These are phyloP conservation scores for Annulohypoxylon bovei DNA, from an alignment of 495 filamentous ascomycete species.

Conservation along the genomic window DNA sequence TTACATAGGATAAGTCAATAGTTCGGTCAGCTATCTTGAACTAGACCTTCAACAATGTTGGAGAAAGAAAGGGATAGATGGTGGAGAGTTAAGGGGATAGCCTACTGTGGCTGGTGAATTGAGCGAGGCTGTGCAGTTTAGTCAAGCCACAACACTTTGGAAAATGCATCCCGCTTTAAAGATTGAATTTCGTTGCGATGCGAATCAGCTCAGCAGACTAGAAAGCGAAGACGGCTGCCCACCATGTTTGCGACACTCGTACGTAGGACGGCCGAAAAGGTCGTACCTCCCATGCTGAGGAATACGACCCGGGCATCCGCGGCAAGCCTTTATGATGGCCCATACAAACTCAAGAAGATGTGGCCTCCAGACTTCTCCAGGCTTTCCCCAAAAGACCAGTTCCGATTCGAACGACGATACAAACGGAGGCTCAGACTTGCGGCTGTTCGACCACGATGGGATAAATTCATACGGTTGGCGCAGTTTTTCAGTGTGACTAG, in stretches of 20 bases:
- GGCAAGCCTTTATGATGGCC: conserved; percentile 51
- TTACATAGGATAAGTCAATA: too few species aligned
- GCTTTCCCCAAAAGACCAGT: conserved; percentile 83
- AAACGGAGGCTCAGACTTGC: conserved; percentile 76
- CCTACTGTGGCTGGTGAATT: neutral
- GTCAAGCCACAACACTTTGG: conserved; percentile 22
- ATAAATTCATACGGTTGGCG: conserved; percentile 72
- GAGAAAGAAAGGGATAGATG: neutral
- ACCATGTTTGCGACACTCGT: conserved; percentile 58
- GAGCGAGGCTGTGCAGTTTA: conserved; percentile 5
- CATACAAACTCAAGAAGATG: conserved; percentile 80
- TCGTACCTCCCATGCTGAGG: conserved; percentile 18
- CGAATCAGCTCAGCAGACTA: neutral
- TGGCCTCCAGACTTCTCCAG: conserved; percentile 95
- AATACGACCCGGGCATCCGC: conserved; percentile 19
- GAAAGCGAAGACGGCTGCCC: neutral
- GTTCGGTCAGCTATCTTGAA: too few species aligned
- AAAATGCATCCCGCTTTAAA: conserved; percentile 5
- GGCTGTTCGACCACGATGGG: conserved; percentile 77
- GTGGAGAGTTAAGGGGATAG: neutral
- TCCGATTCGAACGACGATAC: conserved; percentile 81
- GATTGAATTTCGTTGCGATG: conserved; percentile 15
- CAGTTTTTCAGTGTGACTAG: conserved; percentile 74
- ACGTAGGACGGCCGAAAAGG: conserved; percentile 49
- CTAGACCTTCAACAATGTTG: neutral